A percentile compares a stretch with the other conserved stretches of the same genome.
phyloP scores from a whole-genome alignment of 495 filamentous ascomycete species.

The Aspergillus diversus region DNA sequence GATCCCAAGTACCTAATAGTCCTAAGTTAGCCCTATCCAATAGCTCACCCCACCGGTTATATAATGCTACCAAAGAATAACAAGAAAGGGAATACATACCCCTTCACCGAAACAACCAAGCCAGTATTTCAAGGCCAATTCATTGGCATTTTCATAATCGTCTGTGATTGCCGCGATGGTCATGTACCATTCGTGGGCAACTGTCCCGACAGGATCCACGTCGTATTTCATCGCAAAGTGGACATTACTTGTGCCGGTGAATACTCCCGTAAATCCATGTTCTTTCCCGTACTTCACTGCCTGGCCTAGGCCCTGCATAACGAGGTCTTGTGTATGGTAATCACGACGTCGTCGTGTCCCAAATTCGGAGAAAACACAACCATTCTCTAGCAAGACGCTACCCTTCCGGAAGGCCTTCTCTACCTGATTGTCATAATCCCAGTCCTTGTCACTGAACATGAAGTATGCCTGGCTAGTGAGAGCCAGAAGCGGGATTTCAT shows the following conservation, averaged over 20 bases:
- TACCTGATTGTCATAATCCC: constrained; percentile 82
- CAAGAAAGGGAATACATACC: constrained; percentile 37
- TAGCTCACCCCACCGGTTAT: too few species aligned
- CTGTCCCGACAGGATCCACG: constrained; percentile 83
- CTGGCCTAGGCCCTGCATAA: constrained; percentile 77
- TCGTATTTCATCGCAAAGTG: constrained; percentile 93
- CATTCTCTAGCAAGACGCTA: constrained; percentile 71
- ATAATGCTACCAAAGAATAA: neutral
- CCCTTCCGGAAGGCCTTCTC: constrained; percentile 82
- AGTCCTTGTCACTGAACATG: constrained; percentile 89
- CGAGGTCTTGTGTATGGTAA: constrained; percentile 92
- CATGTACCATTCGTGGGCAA: constrained; percentile 99
- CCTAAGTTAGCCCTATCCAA: constrained; percentile 7
- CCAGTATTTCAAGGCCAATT: constrained; percentile 83
- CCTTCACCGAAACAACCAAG: constrained; percentile 89
- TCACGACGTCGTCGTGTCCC: constrained; percentile 85
- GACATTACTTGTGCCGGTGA: constrained; percentile 93
- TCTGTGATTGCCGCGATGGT: constrained; percentile 88
- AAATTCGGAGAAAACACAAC: constrained; percentile 92
- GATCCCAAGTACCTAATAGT: constrained; percentile 72
- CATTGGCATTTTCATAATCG: constrained; percentile 82
- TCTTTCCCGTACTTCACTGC: constrained; percentile 69
- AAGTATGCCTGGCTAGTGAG: constrained; percentile 96
- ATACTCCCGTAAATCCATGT: constrained; percentile 65
- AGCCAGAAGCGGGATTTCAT: constrained; percentile 93